Percentiles rank a stretch among this genome's conserved stretches.
These are phyloP conservation scores for Staphylotrichum tortipilum DNA, from an alignment of 495 filamentous ascomycete species.

Conservation along the genomic window DNA sequence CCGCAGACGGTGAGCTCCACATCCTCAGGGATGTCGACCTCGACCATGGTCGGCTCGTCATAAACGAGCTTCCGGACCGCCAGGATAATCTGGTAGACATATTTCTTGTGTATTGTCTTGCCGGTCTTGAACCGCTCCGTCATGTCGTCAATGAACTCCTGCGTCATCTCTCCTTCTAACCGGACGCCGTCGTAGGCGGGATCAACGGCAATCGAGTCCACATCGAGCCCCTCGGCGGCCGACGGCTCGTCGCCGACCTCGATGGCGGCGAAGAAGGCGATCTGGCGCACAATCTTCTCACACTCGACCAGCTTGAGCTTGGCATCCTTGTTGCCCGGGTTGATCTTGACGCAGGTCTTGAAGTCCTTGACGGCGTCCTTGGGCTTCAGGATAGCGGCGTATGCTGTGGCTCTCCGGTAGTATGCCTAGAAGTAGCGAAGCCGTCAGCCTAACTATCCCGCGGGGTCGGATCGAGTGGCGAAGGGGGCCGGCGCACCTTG, in stretches of 20 bases:
- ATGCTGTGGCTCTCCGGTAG: slow-evolving; percentile 85
- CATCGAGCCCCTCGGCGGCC: slow-evolving; percentile 80
- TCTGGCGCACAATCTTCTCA: slow-evolving; percentile 81
- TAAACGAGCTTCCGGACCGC: slow-evolving; percentile 84
- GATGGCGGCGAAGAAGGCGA: slow-evolving; percentile 90
- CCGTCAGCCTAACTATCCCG: slow-evolving; percentile 2
- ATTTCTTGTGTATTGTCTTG: slow-evolving; percentile 92
- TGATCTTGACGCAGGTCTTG: slow-evolving; percentile 78
- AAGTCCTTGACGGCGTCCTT: slow-evolving; percentile 87
- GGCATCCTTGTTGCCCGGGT: slow-evolving; percentile 80
- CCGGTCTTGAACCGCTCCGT: slow-evolving; percentile 89
- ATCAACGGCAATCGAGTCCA: slow-evolving; percentile 78
- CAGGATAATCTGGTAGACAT: slow-evolving; percentile 90
- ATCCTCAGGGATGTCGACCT: slow-evolving; percentile 71
- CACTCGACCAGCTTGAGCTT: slow-evolving; percentile 83
- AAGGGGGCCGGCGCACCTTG: slow-evolving; percentile 50
- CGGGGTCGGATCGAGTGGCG: neutral
- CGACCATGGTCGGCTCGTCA: slow-evolving; percentile 93
- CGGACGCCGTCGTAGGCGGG: slow-evolving; percentile 73
- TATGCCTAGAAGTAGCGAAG: slow-evolving; percentile 58
- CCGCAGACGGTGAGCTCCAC: slow-evolving; percentile 87
- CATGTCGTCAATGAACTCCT: slow-evolving; percentile 96
- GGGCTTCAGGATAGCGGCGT: slow-evolving; percentile 80
- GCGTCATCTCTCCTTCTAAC: slow-evolving; percentile 78
- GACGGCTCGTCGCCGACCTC: slow-evolving; percentile 87